These are phyloP conservation scores for Globisporangium carolinianum DNA, from an alignment of 352 stramenopile genomes.

Conservation along the genomic window DNA sequence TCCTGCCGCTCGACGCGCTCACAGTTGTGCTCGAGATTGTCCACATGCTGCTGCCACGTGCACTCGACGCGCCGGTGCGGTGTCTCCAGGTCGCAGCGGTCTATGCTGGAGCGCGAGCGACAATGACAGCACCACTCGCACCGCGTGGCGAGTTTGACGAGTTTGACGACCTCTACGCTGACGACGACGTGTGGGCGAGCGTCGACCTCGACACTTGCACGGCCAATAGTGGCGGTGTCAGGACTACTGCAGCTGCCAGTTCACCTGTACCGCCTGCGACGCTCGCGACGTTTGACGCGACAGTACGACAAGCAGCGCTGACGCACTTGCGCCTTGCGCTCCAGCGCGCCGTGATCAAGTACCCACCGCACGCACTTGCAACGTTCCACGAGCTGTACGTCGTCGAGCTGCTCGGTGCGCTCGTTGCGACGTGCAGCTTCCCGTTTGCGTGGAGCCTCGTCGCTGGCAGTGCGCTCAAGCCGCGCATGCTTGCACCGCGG, in stretches of 20 bases:
- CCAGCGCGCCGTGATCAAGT: slow-evolving; percentile 53
- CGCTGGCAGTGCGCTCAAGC: slow-evolving; percentile 27
- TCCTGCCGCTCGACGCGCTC: slow-evolving; percentile 25
- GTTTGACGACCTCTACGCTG: slow-evolving; percentile 41
- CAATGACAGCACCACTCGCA: background rate
- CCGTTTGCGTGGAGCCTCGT: slow-evolving; percentile 59
- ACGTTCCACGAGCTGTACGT: slow-evolving; percentile 50
- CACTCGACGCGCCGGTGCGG: slow-evolving; percentile 20
- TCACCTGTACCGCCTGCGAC: background rate
- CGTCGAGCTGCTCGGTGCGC: slow-evolving; percentile 55
- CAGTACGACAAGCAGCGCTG: slow-evolving; percentile 21
- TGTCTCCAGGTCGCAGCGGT: slow-evolving; percentile 11
- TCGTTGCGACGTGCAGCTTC: slow-evolving; percentile 51
- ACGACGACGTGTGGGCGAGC: slow-evolving; percentile 31
- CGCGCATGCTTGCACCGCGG: slow-evolving; percentile 44
- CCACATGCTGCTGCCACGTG: slow-evolving; percentile 30
- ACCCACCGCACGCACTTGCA: slow-evolving; percentile 20
- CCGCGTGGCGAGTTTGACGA: slow-evolving; percentile 24
- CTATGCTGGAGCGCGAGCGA: too few species aligned
- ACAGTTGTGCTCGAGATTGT: slow-evolving; percentile 52
- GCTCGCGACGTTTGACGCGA: slow-evolving; percentile 19
- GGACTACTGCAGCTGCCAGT: background rate
- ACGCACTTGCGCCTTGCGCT: slow-evolving; percentile 32
- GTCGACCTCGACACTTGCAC: slow-evolving; percentile 33
- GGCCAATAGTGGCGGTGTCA: background rate